Evolutionary conservation across 1,139 yeast genomes (phyloP).

Genomic region (Magnusiomyces magnusii): DNA sequence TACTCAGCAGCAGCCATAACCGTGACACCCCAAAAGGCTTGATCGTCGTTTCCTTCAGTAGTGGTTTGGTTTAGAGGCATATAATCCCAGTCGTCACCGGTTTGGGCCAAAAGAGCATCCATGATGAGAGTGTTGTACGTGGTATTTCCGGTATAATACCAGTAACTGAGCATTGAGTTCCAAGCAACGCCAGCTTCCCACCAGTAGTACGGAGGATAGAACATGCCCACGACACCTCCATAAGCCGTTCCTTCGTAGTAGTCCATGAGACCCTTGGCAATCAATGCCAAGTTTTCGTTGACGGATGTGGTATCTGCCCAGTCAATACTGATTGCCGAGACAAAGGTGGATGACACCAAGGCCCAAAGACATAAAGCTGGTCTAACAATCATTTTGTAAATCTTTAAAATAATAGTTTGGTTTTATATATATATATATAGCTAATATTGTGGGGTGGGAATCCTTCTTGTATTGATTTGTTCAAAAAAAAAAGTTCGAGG

Average conservation of each 20-base stretch:
- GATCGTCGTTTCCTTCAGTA: conserved; percentile 89
- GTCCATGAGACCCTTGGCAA: conserved; percentile 59
- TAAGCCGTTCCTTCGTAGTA: conserved; percentile 55
- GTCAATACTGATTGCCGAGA: conserved; percentile 18
- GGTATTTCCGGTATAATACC: conserved; percentile 54
- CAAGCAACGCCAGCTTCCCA: conserved; percentile 93
- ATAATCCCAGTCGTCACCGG: conserved; percentile 59
- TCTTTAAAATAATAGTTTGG: background rate
- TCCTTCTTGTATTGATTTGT: no score
- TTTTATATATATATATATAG: no score
- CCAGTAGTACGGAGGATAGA: conserved; percentile 76
- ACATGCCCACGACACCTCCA: conserved; percentile 64
- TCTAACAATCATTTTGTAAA: background rate
- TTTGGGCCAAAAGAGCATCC: conserved; percentile 55
- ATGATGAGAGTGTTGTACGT: conserved; percentile 50
- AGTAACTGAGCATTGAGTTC: conserved; percentile 67
- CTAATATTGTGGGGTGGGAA: no score
- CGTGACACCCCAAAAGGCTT: conserved; percentile 84
- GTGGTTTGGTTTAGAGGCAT: conserved; percentile 69
- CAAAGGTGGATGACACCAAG: background rate
- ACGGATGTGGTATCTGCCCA: conserved; percentile 24
- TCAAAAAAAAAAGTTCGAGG: no score
- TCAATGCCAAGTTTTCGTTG: conserved; percentile 42
- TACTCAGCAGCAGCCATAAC: conserved; percentile 79
- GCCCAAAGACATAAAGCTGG: background rate